Evolutionary conservation across 1,284 basidiomycete genomes (phyloP).

Genomic region (Cryptococcus hybrid): DNA sequence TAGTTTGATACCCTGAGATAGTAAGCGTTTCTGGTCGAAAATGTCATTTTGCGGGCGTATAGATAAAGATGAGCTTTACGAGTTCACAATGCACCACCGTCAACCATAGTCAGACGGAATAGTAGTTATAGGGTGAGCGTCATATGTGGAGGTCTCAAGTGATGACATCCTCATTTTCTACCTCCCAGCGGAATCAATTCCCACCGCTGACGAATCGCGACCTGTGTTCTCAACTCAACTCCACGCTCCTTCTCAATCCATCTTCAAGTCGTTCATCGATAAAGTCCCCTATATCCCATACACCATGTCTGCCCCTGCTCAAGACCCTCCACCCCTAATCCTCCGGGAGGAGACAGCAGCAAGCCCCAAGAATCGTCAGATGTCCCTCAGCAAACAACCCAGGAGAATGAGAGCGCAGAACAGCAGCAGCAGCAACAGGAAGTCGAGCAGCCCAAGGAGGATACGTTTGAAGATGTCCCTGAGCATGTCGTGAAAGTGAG

Average conservation of each 20-base stretch:
- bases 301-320: constrained; percentile 29
- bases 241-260: neutral
- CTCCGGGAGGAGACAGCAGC: constrained; percentile 5
- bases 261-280: neutral
- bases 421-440: neutral
- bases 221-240: neutral
- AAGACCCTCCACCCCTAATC: constrained; percentile 32
- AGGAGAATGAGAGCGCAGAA: neutral
- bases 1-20: constrained; percentile 46
- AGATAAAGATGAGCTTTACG: neutral
- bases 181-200: constrained; percentile 12
- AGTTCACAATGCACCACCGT: neutral
- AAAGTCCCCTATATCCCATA: neutral
- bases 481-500: constrained; percentile 42
- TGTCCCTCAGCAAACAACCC: neutral
- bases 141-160: constrained; percentile 4
- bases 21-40: constrained; percentile 46
- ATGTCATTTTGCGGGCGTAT: constrained; percentile 28
- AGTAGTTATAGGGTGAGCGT: neutral
- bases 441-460: constrained; percentile 36
- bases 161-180: neutral
- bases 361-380: constrained; percentile 10
- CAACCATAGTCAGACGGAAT: neutral
- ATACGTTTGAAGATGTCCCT: constrained; percentile 47
- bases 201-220: constrained; percentile 23